Conservation (phyloP, 163 green algal species). For the Prototheca cutis region DNA sequence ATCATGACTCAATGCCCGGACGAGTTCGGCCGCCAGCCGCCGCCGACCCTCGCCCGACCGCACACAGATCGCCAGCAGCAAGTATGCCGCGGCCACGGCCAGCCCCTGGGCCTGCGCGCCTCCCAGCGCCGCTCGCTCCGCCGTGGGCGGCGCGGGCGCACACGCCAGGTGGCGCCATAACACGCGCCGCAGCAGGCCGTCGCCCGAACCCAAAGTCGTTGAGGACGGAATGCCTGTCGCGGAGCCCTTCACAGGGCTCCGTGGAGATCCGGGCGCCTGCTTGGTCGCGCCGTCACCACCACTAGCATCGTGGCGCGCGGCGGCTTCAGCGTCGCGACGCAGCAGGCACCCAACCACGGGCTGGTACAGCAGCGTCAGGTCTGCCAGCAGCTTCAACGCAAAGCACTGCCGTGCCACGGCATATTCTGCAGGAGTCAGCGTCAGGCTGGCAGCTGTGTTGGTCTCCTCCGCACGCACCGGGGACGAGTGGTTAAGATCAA, state of each 20-base stretch:
- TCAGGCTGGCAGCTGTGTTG: no score
- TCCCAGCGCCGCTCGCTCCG: background rate
- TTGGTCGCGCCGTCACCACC: no score
- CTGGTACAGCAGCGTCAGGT: constrained; percentile 64
- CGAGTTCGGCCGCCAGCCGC: constrained; percentile 63
- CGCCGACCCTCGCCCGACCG: constrained; percentile 69
- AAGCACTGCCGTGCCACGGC: constrained; percentile 49
- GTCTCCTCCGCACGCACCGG: no score
- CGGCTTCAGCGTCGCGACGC: constrained; percentile 49
- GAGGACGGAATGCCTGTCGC: no score
- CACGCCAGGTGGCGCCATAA: constrained; percentile 44
- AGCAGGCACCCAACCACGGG: constrained; percentile 61
- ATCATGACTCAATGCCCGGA: constrained; percentile 28
- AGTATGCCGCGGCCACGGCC: constrained; percentile 30
- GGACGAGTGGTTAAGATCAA: background rate
- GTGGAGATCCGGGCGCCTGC: no score
- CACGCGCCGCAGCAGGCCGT: constrained; percentile 36
- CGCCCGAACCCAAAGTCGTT: no score
- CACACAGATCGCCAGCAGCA: constrained; percentile 77
- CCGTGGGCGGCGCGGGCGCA: constrained; percentile 6
- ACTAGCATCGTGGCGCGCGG: no score
- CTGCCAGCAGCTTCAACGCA: constrained; percentile 54
- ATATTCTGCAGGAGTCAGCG: constrained; percentile 13
- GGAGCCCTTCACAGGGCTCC: no score
- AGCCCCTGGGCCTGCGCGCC: constrained; percentile 14